Evolutionary conservation across 192 early-diverging fungal species (phyloP).

Genomic region (Linnemannia exigua): DNA sequence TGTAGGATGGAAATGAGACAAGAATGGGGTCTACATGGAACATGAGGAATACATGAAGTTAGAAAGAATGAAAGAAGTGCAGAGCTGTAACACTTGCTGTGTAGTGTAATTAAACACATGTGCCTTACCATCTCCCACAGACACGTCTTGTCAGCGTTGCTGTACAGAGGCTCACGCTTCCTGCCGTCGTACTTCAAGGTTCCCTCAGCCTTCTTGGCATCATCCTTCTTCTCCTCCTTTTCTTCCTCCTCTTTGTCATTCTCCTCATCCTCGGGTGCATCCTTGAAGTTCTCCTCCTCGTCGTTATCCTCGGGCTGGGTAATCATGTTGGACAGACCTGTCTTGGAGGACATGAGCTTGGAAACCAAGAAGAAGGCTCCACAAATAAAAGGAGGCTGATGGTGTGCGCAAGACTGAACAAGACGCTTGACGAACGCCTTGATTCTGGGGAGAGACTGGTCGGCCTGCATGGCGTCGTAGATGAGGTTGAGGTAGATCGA

Average conservation of each 20-base stretch:
- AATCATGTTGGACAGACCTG: constrained; percentile 75
- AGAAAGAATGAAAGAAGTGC: constrained; percentile 9
- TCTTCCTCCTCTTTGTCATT: constrained; percentile 59
- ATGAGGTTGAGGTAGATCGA: constrained; percentile 95
- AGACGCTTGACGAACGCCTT: constrained; percentile 93
- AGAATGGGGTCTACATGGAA: constrained; percentile 69
- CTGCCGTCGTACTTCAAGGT: constrained; percentile 78
- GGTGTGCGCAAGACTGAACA: constrained; percentile 81
- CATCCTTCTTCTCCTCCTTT: constrained; percentile 17
- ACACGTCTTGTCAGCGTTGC: constrained; percentile 85
- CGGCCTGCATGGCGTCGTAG: constrained; percentile 85
- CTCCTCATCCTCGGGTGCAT: constrained; percentile 69
- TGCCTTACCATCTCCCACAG: constrained; percentile 90
- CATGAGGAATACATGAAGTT: not conserved
- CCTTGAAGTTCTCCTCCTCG: constrained; percentile 75
- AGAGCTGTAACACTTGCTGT: too few relatives aligned
- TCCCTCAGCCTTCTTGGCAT: constrained; percentile 1
- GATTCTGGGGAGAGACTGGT: constrained; percentile 73
- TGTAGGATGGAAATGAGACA: constrained; percentile 92
- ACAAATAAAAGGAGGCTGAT: constrained; percentile 87
- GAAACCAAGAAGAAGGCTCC: constrained; percentile 88
- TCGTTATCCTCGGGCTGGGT: constrained; percentile 80
- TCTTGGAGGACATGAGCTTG: constrained; percentile 68
- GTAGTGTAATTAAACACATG: not conserved
- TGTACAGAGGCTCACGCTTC: constrained; percentile 90